Conservation (phyloP, 2,329 filamentous ascomycete species). For the Neopestalotiopsis clavispora region DNA sequence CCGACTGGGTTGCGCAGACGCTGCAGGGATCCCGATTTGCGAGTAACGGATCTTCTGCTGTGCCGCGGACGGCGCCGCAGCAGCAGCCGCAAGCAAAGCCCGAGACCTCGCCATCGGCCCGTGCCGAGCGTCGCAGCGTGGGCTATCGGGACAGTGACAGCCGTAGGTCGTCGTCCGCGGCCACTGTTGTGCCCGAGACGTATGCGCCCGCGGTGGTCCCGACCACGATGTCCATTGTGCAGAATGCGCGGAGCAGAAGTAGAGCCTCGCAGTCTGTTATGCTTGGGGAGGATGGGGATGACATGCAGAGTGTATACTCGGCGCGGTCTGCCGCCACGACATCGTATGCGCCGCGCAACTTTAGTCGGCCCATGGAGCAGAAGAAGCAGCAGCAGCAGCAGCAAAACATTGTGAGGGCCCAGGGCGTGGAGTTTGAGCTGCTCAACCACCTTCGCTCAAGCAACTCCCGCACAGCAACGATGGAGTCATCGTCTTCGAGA, state of each 20-base stretch:
- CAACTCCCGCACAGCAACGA: not conserved
- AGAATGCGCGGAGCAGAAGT: not conserved
- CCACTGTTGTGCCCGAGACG: not conserved
- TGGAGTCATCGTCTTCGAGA: not conserved
- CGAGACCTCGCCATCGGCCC: no score
- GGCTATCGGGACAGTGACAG: not conserved
- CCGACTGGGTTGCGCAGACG: not conserved
- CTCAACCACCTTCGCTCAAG: not conserved
- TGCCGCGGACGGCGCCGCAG: no score
- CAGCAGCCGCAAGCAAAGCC: no score
- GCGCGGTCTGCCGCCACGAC: not conserved
- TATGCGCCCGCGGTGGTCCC: not conserved
- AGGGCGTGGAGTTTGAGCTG: conserved; percentile 13
- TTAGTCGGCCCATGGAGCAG: not conserved
- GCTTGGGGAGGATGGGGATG: not conserved
- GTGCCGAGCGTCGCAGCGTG: no score
- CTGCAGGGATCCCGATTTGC: conserved; percentile 1
- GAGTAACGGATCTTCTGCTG: no score
- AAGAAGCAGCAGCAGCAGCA: not conserved
- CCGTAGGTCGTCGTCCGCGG: not conserved
- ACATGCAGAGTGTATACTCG: not conserved
- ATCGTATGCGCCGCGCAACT: conserved; percentile 8
- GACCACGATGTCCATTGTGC: not conserved
- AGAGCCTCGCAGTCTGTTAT: not conserved
- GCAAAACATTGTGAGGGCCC: not conserved